These are phyloP conservation scores for Venustampulla echinocandica DNA, from an alignment of 495 filamentous ascomycete genomes.

Conservation along the genomic window DNA sequence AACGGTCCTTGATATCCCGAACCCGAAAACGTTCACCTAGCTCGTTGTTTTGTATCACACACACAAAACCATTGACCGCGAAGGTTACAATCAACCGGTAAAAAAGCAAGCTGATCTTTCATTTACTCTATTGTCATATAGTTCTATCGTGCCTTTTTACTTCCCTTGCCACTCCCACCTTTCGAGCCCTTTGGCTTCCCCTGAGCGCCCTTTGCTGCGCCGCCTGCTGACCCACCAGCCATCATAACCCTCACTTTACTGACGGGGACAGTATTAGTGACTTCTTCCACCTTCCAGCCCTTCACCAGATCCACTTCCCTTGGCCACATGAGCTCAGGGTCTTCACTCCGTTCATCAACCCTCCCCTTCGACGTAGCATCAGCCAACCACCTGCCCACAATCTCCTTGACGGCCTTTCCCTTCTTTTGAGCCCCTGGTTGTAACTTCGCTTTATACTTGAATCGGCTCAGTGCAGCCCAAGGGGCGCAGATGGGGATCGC, in stretches of 20 bases:
- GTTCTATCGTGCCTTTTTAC: slow-evolving; percentile 32
- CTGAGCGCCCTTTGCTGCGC: slow-evolving; percentile 39
- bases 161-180: slow-evolving; percentile 28
- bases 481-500: slow-evolving; percentile 87
- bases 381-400: slow-evolving; percentile 66
- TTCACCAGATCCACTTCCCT: slow-evolving; percentile 75
- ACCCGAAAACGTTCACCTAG: too few relatives aligned
- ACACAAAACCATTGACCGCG: too few relatives aligned
- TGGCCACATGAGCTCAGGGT: slow-evolving; percentile 70
- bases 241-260: slow-evolving; percentile 79
- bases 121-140: too few relatives aligned
- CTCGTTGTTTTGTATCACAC: too few relatives aligned
- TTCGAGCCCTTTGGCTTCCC: slow-evolving; percentile 32
- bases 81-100: too few relatives aligned
- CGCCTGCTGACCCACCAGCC: slow-evolving; percentile 38
- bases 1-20: too few relatives aligned
- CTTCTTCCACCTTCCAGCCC: slow-evolving; percentile 70
- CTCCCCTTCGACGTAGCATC: slow-evolving; percentile 47
- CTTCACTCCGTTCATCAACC: slow-evolving; percentile 47
- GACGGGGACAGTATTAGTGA: slow-evolving; percentile 73
- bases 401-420: slow-evolving; percentile 88
- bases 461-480: slow-evolving; percentile 66
- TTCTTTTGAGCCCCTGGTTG: slow-evolving; percentile 89
- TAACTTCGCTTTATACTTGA: slow-evolving; percentile 86
- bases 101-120: too few relatives aligned